Evolutionary conservation across 164 flowering plant species (phyloP), one percentile per base, ranked within the genome.

Genomic region (Vitis riparia): DNA sequence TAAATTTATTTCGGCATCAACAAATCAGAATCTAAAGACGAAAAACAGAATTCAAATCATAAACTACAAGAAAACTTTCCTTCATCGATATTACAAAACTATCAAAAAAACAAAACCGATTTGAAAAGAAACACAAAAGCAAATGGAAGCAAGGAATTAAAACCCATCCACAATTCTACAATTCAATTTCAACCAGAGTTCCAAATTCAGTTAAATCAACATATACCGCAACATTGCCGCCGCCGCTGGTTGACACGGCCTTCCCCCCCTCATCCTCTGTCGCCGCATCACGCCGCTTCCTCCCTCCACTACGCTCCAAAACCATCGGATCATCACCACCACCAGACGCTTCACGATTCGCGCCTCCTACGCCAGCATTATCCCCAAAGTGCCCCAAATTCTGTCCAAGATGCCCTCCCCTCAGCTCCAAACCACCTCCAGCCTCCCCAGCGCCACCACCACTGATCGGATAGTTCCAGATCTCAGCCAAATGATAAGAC

Each of bases 401-500:
- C 51, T 70, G 75, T 52, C 72, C 80, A 29, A 80, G 74, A 23
- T 66, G 76, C 10, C 70, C 55, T 52, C 73, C 62, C 53, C 80
- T 56, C 59, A 75, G 47, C 62, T 77, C 85, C 73, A 73, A 67
- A 17, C 73, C 83, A 53, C 63, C 71, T 19, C 76, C 75, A 32
- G 70, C 47, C 13, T 51, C 75, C 2, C 70, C 76, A 8, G 27
- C 50, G 8, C 53, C 81, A 13, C 68, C 72, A 55, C 72, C 80
- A 32, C 59, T 67, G 58, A 77, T 51, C 69, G 73, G 79, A 50
- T 78, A 81, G 68, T 76, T 81, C 90, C 90, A 87, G 90, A 85
- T 85, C 87, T 87, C 88, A 23, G 82, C 53, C 61, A 83, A 63
- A 67, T 77, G 83, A 62, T 52, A 83, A 47, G 80, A 44, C 63